phyloP scores from a whole-genome alignment of 345 rosid genomes.

The Aurinia saxatilis region DNA sequence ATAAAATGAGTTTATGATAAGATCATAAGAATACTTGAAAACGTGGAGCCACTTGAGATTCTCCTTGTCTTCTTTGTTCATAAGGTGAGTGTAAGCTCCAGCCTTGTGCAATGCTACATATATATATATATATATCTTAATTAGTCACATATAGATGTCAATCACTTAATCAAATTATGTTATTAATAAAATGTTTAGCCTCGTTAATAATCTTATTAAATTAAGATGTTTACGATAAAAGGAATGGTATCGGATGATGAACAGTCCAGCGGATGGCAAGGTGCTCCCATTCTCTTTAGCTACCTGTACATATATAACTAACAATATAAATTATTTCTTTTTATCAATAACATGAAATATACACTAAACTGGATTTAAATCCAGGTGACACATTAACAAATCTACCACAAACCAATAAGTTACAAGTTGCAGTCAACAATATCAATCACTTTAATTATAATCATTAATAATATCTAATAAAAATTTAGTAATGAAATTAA shows the following conservation, averaged over 20 bases:
- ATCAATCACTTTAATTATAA: not conserved
- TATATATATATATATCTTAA: too few relatives aligned
- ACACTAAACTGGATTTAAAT: too few relatives aligned
- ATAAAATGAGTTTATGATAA: too few relatives aligned
- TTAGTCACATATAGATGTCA: not conserved
- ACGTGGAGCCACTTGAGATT: slow-evolving; percentile 54
- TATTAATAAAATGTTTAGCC: not conserved
- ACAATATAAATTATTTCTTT: not conserved
- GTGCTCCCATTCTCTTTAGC: slow-evolving; percentile 59
- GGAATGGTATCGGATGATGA: slow-evolving; percentile 62
- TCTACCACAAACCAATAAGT: too few relatives aligned
- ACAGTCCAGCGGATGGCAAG: slow-evolving; percentile 47
- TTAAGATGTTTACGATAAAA: slow-evolving; percentile 40
- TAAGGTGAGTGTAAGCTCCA: slow-evolving; percentile 48
- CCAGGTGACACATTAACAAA: too few relatives aligned
- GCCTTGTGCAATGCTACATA: slow-evolving; percentile 47
- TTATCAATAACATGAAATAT: too few relatives aligned
- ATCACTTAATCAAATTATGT: not conserved
- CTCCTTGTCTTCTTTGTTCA: slow-evolving; percentile 51
- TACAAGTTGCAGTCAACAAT: too few relatives aligned
- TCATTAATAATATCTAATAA: not conserved
- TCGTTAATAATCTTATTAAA: not conserved
- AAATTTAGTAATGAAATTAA: not conserved
- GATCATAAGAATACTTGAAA: slow-evolving; percentile 40
- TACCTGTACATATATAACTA: slow-evolving; percentile 23